phyloP scores from a whole-genome alignment of 2,329 filamentous ascomycete species.

The Fusarium udum region DNA sequence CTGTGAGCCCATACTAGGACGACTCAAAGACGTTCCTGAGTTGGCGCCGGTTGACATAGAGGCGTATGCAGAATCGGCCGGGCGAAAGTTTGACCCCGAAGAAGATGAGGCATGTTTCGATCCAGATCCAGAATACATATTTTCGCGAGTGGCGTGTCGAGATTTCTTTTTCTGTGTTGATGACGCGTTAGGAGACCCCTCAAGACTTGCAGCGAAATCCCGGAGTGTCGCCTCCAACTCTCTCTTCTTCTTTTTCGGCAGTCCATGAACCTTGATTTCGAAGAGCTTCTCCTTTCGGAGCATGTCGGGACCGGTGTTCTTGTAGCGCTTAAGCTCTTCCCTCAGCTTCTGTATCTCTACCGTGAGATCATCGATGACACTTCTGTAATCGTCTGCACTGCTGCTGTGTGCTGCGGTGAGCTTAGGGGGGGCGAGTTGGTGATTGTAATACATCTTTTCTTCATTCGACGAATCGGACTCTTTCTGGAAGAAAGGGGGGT shows the following conservation, averaged over 20 bases:
- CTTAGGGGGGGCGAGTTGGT: conserved; percentile 41
- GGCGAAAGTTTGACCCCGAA: conserved; percentile 62
- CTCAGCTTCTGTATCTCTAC: conserved; percentile 84
- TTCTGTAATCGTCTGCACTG: conserved; percentile 78
- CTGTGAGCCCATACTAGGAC: conserved; percentile 50
- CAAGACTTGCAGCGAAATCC: conserved; percentile 73
- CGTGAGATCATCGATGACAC: conserved; percentile 88
- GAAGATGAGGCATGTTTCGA: conserved; percentile 64
- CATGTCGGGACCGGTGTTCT: conserved; percentile 71
- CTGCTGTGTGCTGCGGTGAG: conserved; percentile 59
- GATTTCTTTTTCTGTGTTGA: conserved; percentile 55
- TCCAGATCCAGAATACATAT: conserved; percentile 53
- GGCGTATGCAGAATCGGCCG: conserved; percentile 71
- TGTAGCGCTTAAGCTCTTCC: conserved; percentile 76
- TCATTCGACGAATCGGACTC: conserved; percentile 63
- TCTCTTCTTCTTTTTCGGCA: conserved; percentile 76
- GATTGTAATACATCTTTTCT: conserved; percentile 46
- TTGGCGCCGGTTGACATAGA: conserved; percentile 69
- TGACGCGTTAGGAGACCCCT: conserved; percentile 57
- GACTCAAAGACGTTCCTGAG: conserved; percentile 51
- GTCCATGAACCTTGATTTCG: conserved; percentile 80
- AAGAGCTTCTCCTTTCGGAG: conserved; percentile 81
- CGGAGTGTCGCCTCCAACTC: conserved; percentile 79
- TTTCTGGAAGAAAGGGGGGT: conserved; percentile 66
- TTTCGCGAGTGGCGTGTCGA: conserved; percentile 51